Conservation (phyloP, 257 asterid genomes). For the Agastache rugosa region DNA sequence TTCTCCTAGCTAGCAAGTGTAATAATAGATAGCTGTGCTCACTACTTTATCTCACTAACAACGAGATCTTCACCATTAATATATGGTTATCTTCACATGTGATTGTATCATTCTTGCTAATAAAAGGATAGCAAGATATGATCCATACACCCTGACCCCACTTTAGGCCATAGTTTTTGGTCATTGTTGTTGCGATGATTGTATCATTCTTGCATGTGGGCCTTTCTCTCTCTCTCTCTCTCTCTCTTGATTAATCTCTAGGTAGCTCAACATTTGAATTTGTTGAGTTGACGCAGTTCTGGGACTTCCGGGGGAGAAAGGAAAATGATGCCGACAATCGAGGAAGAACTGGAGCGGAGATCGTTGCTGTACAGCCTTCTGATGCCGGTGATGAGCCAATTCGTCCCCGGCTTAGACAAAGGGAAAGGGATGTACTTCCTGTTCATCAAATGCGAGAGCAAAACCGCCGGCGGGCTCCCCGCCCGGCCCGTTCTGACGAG, state of each 20-base stretch:
- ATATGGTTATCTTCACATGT: constrained; percentile 2
- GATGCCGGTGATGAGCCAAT: constrained; percentile 95
- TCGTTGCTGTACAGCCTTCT: constrained; percentile 78
- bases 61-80: not conserved
- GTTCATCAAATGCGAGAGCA: constrained; percentile 75
- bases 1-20: no score
- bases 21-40: not conserved
- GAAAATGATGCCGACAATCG: constrained; percentile 94
- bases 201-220: constrained; percentile 27
- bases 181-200: not conserved
- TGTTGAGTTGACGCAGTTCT: constrained; percentile 51
- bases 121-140: not conserved
- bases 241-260: no score
- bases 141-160: not conserved
- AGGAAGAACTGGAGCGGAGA: constrained; percentile 70
- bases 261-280: no score
- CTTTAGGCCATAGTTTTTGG: not conserved
- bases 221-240: not conserved
- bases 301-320: constrained; percentile 94
- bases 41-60: not conserved
- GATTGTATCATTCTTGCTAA: constrained; percentile 33
- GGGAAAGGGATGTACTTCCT: constrained; percentile 94
- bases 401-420: constrained; percentile 66
- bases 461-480: constrained; percentile 76
- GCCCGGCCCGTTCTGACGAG: constrained; percentile 93